These are phyloP conservation scores for Kwoniella bestiolae DNA, from an alignment of 768 basidiomycete species.

Conservation along the genomic window DNA sequence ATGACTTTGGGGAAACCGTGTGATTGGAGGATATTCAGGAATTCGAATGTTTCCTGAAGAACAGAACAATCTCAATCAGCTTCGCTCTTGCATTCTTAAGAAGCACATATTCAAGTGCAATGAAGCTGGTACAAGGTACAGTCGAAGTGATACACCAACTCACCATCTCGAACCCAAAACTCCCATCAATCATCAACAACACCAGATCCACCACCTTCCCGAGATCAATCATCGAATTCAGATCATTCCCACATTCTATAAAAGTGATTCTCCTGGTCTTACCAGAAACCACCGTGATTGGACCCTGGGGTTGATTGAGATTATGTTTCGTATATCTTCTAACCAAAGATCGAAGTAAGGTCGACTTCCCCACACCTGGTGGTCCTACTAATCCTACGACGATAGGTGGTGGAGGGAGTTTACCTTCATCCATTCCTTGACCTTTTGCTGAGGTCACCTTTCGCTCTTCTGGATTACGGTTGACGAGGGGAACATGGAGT, in stretches of 20 bases:
- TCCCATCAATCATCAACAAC: slow-evolving; percentile 95
- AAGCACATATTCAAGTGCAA: too few species aligned
- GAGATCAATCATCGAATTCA: slow-evolving; percentile 98
- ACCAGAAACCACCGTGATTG: slow-evolving; percentile 90
- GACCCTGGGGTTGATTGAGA: slow-evolving; percentile 83
- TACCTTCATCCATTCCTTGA: slow-evolving; percentile 59
- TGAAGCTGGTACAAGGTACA: too few species aligned
- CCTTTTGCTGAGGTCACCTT: slow-evolving; percentile 55
- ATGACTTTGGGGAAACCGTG: slow-evolving; percentile 99
- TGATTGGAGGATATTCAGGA: slow-evolving; percentile 92
- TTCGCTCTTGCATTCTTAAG: too few species aligned
- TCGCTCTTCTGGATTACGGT: slow-evolving; percentile 76
- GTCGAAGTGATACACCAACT: too few species aligned
- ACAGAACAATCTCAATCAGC: not conserved
- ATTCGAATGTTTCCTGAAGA: slow-evolving; percentile 93
- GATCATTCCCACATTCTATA: slow-evolving; percentile 95
- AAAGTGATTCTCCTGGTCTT: slow-evolving; percentile 94
- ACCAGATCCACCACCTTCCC: slow-evolving; percentile 96
- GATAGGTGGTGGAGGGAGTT: slow-evolving; percentile 87
- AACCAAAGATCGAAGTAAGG: slow-evolving; percentile 86
- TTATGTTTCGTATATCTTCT: slow-evolving; percentile 93
- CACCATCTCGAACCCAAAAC: slow-evolving; percentile 99
- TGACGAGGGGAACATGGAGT: slow-evolving; percentile 92
- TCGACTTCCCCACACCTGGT: slow-evolving; percentile 92
- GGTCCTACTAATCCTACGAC: slow-evolving; percentile 95